Base-by-base conservation (phyloP, 1,139 yeast genomes). In the Sugiyamaella pinicola region DNA sequence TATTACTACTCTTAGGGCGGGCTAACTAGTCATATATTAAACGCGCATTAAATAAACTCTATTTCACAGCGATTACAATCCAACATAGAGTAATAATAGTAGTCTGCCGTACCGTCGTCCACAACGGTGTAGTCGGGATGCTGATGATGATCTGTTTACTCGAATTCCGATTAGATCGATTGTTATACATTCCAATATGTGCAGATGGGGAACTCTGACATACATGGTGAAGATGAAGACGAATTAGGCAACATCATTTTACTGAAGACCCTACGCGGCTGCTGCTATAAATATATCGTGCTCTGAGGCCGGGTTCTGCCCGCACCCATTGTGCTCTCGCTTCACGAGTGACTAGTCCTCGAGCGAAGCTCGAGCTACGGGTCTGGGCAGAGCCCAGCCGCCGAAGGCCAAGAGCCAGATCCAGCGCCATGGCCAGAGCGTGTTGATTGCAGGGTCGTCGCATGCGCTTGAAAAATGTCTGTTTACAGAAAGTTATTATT, bases 91-190 rank as follows among this genome's bases (percentile, higher is more conserved):
- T n/a, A n/a, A n/a, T n/a, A n/a, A n/a, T n/a, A n/a, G n/a, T n/a
- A n/a, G n/a, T n/a, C n/a, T n/a, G 28, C 28, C 28, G 8, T 6
- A 24, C 28, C 28, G 28, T 24, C 6, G 8, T 24, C 28, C 28
- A 24, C 28, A 24, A 24, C 6, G 6, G 9, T 24, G 13, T 12
- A 10, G 34, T 39, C 13, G 8, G 18, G 18, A 22, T 12, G 29
- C 6, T 24, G 31, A 5, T 6, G 43, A 28, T 17, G 45, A 41
- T 41, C 35, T 41, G 45, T 41, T 19, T 15, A 28, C 24, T n/a
- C 17, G 35, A 41, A 41, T 41, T 41, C 45, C 45, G 45, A 41
- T 41, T 41, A 15, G 6, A 26, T 41, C 45, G 35, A 17, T 28
- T 26, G 35, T 28, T 28, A 17, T n/a, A 41, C 34, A 41, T 41